Evolutionary conservation across 371 early-diverging fungal species (phyloP).

Genomic region (Mortierella sp.): DNA sequence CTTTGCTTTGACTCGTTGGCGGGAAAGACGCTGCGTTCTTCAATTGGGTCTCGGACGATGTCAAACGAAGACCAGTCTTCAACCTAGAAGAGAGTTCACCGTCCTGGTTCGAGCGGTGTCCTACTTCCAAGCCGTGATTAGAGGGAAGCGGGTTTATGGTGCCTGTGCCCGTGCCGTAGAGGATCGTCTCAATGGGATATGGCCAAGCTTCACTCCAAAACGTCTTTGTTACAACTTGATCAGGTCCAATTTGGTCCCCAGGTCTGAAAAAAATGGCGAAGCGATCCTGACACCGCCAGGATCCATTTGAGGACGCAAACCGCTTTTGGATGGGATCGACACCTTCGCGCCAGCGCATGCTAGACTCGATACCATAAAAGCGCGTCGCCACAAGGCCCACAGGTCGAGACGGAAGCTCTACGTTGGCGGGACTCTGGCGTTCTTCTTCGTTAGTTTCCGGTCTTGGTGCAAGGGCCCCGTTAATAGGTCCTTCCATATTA

Average conservation of each 20-base stretch:
- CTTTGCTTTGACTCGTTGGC: constrained; percentile 12
- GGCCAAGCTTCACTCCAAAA: constrained; percentile 58
- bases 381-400: constrained; percentile 38
- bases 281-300: constrained; percentile 54
- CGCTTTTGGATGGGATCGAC: constrained; percentile 52
- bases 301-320: constrained; percentile 47
- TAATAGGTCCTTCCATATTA: constrained; percentile 12
- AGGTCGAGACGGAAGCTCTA: constrained; percentile 11
- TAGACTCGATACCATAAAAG: constrained; percentile 54
- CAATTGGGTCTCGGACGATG: constrained; percentile 18
- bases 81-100: constrained; percentile 20
- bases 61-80: constrained; percentile 14
- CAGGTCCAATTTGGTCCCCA: constrained; percentile 47
- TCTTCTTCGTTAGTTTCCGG: constrained; percentile 16
- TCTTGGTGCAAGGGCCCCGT: neutral
- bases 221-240: constrained; percentile 54
- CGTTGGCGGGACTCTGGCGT: neutral
- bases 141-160: constrained; percentile 6
- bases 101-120: constrained; percentile 34
- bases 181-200: constrained; percentile 52
- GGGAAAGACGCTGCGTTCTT: constrained; percentile 45
- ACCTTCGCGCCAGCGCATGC: constrained; percentile 56
- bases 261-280: constrained; percentile 53
- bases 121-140: neutral
- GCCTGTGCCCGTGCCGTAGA: constrained; percentile 19